Evolutionary conservation across 2,329 filamentous ascomycete genomes (phyloP).

Genomic region (Cladophialophora immunda): DNA sequence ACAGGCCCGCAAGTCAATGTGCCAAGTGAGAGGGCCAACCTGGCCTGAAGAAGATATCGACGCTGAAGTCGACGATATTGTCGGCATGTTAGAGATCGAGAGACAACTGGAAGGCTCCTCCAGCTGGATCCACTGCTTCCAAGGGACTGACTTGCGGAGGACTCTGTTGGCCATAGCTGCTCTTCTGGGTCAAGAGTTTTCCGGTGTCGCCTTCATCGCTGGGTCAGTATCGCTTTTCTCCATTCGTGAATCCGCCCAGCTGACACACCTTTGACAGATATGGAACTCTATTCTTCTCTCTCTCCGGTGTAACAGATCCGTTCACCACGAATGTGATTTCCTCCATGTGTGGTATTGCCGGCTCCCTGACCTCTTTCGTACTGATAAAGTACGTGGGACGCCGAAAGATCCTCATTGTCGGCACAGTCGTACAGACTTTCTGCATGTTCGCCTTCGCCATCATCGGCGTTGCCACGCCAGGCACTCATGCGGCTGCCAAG

Average conservation of each 20-base stretch:
- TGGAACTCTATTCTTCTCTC: slow-evolving; percentile 82
- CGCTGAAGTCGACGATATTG: slow-evolving; percentile 21
- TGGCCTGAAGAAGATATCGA: slow-evolving; percentile 21
- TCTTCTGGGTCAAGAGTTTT: slow-evolving; percentile 21
- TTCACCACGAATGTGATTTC: slow-evolving; percentile 86
- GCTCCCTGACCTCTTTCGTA: slow-evolving; percentile 85
- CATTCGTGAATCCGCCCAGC: neutral
- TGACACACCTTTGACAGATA: slow-evolving; percentile 79
- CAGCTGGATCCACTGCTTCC: slow-evolving; percentile 18
- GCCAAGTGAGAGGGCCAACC: slow-evolving; percentile 11
- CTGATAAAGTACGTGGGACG: slow-evolving; percentile 82
- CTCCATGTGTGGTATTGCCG: slow-evolving; percentile 84
- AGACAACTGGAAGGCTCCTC: slow-evolving; percentile 21
- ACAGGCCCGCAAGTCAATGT: slow-evolving; percentile 16
- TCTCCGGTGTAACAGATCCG: slow-evolving; percentile 75
- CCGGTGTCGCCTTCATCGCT: slow-evolving; percentile 68
- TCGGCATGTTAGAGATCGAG: slow-evolving; percentile 20
- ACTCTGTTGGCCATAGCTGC: slow-evolving; percentile 14
- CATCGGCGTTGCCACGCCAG: slow-evolving; percentile 56
- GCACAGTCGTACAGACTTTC: slow-evolving; percentile 80
- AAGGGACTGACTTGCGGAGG: slow-evolving; percentile 22
- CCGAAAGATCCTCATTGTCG: slow-evolving; percentile 78
- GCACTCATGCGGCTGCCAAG: slow-evolving; percentile 20
- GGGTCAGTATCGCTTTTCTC: slow-evolving; percentile 16
- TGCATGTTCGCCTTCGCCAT: slow-evolving; percentile 83